A percentile compares a stretch with the other conserved stretches of the same genome.
Conservation (phyloP, 257 asterid genomes). For the Ocimum tenuiflorum region DNA sequence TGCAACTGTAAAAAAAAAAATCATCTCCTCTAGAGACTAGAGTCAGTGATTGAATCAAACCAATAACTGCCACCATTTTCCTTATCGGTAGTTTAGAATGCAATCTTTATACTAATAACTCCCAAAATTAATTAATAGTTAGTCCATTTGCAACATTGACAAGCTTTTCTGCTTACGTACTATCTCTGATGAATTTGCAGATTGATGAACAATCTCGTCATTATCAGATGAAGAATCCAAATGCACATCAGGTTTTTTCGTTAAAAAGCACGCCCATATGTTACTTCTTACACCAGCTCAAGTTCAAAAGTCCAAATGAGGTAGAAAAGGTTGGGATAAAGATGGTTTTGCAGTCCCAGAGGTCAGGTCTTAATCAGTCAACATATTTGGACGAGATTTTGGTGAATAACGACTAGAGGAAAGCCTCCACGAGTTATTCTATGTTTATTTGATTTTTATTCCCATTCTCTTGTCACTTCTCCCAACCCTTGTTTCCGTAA, state of each 20-base stretch:
- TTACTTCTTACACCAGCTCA: neutral
- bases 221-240: slow-evolving; percentile 21
- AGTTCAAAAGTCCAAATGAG: slow-evolving; percentile 18
- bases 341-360: slow-evolving; percentile 1
- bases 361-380: slow-evolving; percentile 12
- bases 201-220: slow-evolving; percentile 29
- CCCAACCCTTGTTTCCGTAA: neutral
- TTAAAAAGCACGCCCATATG: slow-evolving; percentile 17
- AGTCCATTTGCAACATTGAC: neutral
- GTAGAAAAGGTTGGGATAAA: neutral
- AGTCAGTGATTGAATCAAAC: neutral
- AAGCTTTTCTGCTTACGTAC: slow-evolving; percentile 12
- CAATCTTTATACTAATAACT: too few relatives aligned
- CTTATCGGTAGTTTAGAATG: neutral
- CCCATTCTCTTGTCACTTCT: neutral
- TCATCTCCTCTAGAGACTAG: neutral
- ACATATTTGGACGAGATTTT: slow-evolving; percentile 2
- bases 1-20: neutral
- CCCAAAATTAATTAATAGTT: neutral
- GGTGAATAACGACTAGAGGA: slow-evolving; percentile 15
- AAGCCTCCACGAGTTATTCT: slow-evolving; percentile 15
- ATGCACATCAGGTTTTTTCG: slow-evolving; percentile 20
- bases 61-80: neutral
- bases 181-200: slow-evolving; percentile 35
- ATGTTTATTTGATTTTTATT: slow-evolving; percentile 3